phyloP scores from a whole-genome alignment of 2,329 filamentous ascomycete genomes.

The Septoria petroselini region DNA sequence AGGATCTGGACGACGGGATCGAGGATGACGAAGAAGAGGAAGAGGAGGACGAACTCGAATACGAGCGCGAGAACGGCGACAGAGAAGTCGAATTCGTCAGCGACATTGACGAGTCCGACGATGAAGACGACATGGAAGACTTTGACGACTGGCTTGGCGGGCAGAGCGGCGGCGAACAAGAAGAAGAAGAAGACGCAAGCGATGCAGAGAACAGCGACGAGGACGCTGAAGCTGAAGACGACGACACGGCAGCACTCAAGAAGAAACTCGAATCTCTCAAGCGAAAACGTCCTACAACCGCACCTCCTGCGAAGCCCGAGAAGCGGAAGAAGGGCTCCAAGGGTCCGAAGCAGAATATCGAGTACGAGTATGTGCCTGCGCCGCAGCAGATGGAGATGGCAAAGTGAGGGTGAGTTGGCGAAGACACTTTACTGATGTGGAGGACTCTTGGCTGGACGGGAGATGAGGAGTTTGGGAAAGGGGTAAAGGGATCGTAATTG shows the following conservation, averaged over 20 bases:
- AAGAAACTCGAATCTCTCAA: conserved; percentile 54
- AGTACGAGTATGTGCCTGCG: conserved; percentile 71
- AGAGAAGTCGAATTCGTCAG: conserved; percentile 88
- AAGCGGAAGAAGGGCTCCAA: conserved; percentile 54
- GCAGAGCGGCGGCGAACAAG: conserved; percentile 47
- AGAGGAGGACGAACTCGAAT: conserved; percentile 60
- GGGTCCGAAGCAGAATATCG: conserved; percentile 67
- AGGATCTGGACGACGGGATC: conserved; percentile 84
- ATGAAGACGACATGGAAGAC: conserved; percentile 78
- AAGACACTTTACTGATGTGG: not conserved
- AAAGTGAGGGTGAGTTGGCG: conserved; percentile 17
- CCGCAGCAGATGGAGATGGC: conserved; percentile 48
- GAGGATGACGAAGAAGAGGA: conserved; percentile 76
- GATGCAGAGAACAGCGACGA: conserved; percentile 47
- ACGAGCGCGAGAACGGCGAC: conserved; percentile 59
- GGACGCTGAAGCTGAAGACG: conserved; percentile 47
- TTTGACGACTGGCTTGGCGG: conserved; percentile 92
- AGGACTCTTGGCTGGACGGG: not conserved
- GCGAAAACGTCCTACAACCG: conserved; percentile 54
- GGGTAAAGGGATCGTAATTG: no score
- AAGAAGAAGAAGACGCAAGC: conserved; percentile 51
- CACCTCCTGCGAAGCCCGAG: conserved; percentile 53
- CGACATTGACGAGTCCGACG: conserved; percentile 71
- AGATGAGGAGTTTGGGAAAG: no score
- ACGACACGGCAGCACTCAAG: conserved; percentile 58